Conservation (phyloP, 306 rosid species). For the Vachellia pachyceras region DNA sequence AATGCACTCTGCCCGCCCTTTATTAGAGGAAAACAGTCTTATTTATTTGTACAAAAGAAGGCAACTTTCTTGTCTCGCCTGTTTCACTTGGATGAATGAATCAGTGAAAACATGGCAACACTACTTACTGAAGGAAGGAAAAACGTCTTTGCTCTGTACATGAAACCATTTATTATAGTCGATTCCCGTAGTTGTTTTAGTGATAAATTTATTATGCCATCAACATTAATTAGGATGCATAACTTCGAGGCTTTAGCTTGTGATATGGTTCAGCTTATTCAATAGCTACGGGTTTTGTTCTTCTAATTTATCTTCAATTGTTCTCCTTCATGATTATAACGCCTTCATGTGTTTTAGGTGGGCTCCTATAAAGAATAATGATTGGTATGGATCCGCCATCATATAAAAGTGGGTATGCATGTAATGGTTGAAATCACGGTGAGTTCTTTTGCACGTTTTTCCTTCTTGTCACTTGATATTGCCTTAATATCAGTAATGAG, state of each 20-base stretch:
- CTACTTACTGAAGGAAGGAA: constrained; percentile 28
- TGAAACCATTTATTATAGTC: constrained; percentile 17
- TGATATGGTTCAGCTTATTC: constrained; percentile 35
- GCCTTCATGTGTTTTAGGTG: constrained; percentile 67
- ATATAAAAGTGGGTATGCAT: constrained; percentile 88
- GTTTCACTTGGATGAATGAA: background rate
- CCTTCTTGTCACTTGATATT: constrained; percentile 34
- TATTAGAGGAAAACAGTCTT: constrained; percentile 18
- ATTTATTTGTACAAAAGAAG: constrained; percentile 32
- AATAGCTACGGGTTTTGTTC: constrained; percentile 24
- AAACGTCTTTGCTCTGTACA: constrained; percentile 20
- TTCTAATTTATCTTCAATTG: constrained; percentile 31
- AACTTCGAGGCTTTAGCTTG: constrained; percentile 19
- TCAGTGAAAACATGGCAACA: constrained; percentile 27
- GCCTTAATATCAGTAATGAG: constrained; percentile 2
- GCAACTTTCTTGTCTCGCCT: constrained; percentile 8
- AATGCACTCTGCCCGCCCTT: background rate
- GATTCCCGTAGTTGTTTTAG: constrained; percentile 22
- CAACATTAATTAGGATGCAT: constrained; percentile 9
- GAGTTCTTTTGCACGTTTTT: constrained; percentile 46
- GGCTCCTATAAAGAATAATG: constrained; percentile 93
- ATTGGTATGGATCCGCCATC: constrained; percentile 99
- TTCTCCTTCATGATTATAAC: constrained; percentile 42
- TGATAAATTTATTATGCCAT: constrained; percentile 25
- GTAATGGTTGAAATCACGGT: constrained; percentile 90